These are phyloP conservation scores for Wallacemonas sp. DNA, from an alignment of 208 protist genomes.

Conservation along the genomic window DNA sequence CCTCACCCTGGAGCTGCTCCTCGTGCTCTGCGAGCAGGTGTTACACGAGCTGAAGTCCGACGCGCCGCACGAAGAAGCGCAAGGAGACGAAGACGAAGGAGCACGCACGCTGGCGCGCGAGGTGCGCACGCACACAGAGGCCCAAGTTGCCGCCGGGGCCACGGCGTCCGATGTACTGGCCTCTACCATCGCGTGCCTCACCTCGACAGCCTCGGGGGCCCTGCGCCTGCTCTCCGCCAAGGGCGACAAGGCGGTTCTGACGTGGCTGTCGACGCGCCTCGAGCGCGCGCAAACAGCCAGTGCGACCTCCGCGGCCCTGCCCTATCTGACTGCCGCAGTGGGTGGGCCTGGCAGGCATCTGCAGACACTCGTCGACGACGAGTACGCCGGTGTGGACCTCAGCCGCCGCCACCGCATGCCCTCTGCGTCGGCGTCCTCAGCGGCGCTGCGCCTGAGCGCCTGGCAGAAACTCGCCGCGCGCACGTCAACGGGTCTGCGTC, in stretches of 20 bases:
- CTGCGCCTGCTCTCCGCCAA: conserved; percentile 26
- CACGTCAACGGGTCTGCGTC: not conserved
- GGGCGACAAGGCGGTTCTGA: conserved; percentile 22
- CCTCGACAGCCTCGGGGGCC: conserved; percentile 26
- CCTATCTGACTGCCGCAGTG: not conserved
- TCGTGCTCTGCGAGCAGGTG: conserved; percentile 35
- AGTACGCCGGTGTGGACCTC: too few species aligned
- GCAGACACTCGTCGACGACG: conserved; percentile 9
- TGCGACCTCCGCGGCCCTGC: not conserved
- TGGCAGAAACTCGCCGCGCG: not conserved
- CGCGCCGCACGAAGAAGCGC: too few species aligned
- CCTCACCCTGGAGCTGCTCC: conserved; percentile 32
- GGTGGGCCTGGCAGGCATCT: conserved; percentile 12
- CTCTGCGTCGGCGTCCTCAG: too few species aligned
- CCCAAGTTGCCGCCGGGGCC: conserved; percentile 25
- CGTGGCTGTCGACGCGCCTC: conserved; percentile 29
- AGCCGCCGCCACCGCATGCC: too few species aligned
- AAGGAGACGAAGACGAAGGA: too few species aligned
- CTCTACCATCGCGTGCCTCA: conserved; percentile 27
- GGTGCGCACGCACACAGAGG: conserved; percentile 21
- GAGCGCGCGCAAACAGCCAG: conserved; percentile 18
- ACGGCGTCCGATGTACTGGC: conserved; percentile 26
- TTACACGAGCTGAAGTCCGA: conserved; percentile 23
- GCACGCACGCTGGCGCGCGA: conserved; percentile 19
- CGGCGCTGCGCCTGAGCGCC: not conserved